Evolutionary conservation across 108 stramenopile genomes (phyloP), one percentile per base, ranked within the genome.

Genomic region (Epithemia pelagica): DNA sequence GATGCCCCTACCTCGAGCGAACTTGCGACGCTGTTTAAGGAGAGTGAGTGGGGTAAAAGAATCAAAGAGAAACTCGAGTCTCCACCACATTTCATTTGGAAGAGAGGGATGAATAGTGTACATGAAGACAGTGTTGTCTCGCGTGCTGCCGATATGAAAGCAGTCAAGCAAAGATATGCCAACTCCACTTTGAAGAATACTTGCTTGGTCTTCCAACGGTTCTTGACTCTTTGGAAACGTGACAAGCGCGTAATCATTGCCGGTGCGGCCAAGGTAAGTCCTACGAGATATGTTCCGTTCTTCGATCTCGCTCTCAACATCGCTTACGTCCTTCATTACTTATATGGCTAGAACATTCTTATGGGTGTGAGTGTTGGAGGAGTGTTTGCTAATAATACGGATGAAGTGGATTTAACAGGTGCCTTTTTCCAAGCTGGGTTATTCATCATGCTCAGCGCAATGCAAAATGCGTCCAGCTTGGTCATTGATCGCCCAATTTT

Each of bases 331-430:
- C 18, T 52, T 68, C 66, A 59, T 62, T 70, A 52, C 71, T 68
- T 59, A 74, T 75, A 30, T 76, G 74, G 25, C 82, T 83, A n/a
- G 70, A 84, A 87, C 58, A 54, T 78, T 27, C 72, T 84, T 27
- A 85, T 83, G 84, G 88, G 89, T 5, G 21, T 87, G n/a, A 76
- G 80, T 31, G 89, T 90, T 1, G 88, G 89, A 30, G 82, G 79
- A 0, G 86, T 87, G 0, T 90, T 85, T 62, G 76, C 73, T 30
- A 68, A 83, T 22, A 87, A 84, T 19, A 75, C 70, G 7, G 81
- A 82, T 52, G 73, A 65, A 20, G 59, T 67, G 24, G 83, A 73
- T 24, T 72, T 70, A 54, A 61, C 67, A 57, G 87, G 82, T 62
- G 86, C 74, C 18, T 61, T 80, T 7, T 90, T 90, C 65, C 75